Evolutionary conservation across 2,329 filamentous ascomycete species (phyloP), one percentile per base, ranked within the genome.

Genomic region (Didymella pomorum): DNA sequence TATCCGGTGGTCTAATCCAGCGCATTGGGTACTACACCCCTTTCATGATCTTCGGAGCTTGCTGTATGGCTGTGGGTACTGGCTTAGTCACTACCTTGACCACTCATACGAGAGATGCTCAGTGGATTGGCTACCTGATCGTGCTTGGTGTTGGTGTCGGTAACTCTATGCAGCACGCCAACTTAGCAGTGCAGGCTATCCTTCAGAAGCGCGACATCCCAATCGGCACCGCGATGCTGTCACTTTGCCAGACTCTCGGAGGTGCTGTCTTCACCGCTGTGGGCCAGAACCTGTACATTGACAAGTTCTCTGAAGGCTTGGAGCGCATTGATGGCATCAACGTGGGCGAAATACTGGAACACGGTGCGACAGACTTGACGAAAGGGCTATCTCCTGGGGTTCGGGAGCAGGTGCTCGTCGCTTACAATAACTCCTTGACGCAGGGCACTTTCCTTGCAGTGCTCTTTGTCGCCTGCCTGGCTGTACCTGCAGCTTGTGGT

Each of bases 341-440:
- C 54, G 71, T 80, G 0, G 63, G 58, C 4, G 64, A 71, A n/a
- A 72, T 84, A 1, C 60, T 80, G 4, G 62, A 68, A 8, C 76
- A 78, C 1, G 84, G 84, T 37, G 83, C 83, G 0, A 91, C 88
- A 0, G 81, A 84, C 23, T 76, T 93, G 11, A 80, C 82, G 46
- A 72, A 76, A 0, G 33, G 47, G 4, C 62, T 75, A 2, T 62
- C 70, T 4, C n/a, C 53, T 31, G 46, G 52, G 0, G 39, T 70
- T 4, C 61, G 56, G 21, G 51, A 43, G 6, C 26, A 9, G 9
- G 68, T 75, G 1, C 48, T 74, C 1, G 51, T 61, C 45, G 71
- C 71, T 1, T 76, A 76, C 60, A 76, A 73, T 49, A 35, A 64
- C 7, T 65, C 68, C 12, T 41, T 76, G 6, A 73, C 65, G 25